These are phyloP conservation scores for Wallacemonas collosoma DNA, from an alignment of 208 protist genomes.

Conservation along the genomic window DNA sequence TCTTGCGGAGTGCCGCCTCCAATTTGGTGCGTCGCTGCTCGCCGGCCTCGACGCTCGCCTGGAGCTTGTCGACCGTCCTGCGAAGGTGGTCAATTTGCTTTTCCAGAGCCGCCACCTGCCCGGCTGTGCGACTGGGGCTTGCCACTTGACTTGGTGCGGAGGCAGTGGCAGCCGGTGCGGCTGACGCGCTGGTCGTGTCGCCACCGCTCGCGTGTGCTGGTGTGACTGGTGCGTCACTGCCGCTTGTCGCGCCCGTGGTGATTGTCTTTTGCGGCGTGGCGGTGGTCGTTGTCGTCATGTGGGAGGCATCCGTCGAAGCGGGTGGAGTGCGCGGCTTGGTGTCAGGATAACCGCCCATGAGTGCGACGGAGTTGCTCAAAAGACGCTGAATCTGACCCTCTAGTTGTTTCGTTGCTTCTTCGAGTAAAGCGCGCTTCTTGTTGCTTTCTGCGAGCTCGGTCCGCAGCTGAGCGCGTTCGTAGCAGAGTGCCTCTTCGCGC, in stretches of 20 bases:
- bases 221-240: background rate
- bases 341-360: background rate
- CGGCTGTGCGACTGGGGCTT: slow-evolving; percentile 4
- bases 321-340: background rate
- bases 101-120: slow-evolving; percentile 24
- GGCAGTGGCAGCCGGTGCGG: slow-evolving; percentile 15
- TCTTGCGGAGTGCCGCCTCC: slow-evolving; percentile 28
- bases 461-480: slow-evolving; percentile 34
- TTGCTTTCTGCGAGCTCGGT: slow-evolving; percentile 19
- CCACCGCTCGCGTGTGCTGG: background rate
- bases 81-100: slow-evolving; percentile 34
- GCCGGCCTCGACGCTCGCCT: background rate
- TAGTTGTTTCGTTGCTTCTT: slow-evolving; percentile 54
- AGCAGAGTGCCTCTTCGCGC: slow-evolving; percentile 18
- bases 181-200: background rate
- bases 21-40: slow-evolving; percentile 26
- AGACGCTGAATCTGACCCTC: slow-evolving; percentile 78
- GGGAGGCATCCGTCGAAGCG: background rate
- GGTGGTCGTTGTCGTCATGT: background rate
- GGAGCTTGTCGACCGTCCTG: slow-evolving; percentile 19
- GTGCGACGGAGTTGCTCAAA: slow-evolving; percentile 18
- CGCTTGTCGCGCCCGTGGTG: background rate
- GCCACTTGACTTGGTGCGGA: slow-evolving; percentile 25
- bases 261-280: background rate
- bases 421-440: slow-evolving; percentile 41